Percentiles rank a stretch among this genome's conserved stretches.
Evolutionary conservation across 768 basidiomycete species (phyloP).

Genomic region (Amanita brunnescens): DNA sequence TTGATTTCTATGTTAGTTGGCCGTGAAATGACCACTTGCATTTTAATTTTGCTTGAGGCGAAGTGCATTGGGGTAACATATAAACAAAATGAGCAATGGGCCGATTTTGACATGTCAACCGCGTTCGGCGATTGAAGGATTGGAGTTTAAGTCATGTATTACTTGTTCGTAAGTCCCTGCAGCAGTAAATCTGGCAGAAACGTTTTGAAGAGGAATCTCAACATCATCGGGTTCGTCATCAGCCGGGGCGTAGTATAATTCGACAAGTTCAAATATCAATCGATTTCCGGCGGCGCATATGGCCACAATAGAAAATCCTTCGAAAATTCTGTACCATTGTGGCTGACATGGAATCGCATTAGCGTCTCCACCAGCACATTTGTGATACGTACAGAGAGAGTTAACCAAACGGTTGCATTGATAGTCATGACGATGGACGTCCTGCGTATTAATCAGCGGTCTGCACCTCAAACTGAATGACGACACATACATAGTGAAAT

Average conservation of each 20-base stretch:
- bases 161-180: not conserved
- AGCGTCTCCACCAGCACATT: not conserved
- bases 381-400: conserved; percentile 12
- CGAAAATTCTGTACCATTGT: conserved; percentile 16
- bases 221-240: not conserved
- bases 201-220: not conserved
- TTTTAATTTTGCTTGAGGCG: not conserved
- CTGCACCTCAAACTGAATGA: not conserved
- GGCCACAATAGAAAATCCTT: conserved; percentile 16
- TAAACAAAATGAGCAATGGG: not conserved
- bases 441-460: conserved; percentile 7
- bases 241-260: conserved; percentile 16
- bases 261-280: conserved; percentile 20
- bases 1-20: not conserved
- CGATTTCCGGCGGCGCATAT: conserved; percentile 20
- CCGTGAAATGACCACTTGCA: not conserved
- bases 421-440: conserved; percentile 13
- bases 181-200: not conserved
- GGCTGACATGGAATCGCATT: conserved; percentile 9
- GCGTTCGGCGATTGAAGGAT: not conserved
- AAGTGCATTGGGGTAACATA: not conserved
- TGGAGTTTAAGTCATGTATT: not conserved
- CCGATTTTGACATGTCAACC: not conserved
- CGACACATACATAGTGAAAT: conserved; percentile 19
- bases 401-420: conserved; percentile 15